Conservation (phyloP, 2,329 filamentous ascomycete genomes). For the Xylariaceae sp. region DNA sequence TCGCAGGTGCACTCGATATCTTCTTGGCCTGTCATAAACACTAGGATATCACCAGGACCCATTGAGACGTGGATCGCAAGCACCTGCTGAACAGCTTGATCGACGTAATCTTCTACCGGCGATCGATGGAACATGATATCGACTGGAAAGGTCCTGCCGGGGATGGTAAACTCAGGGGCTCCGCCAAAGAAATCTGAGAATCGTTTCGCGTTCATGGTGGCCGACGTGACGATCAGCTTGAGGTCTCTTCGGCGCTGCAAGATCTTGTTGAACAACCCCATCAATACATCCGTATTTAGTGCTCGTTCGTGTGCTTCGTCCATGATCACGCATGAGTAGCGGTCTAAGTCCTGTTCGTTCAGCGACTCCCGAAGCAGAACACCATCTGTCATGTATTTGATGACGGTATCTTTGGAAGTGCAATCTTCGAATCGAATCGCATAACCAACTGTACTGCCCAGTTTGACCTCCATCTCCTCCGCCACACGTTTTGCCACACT, state of each 20-base stretch:
- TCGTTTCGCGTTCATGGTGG: slow-evolving; percentile 96
- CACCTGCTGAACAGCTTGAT: slow-evolving; percentile 94
- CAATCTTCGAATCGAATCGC: slow-evolving; percentile 98
- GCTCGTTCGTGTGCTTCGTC: slow-evolving; percentile 98
- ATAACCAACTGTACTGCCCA: slow-evolving; percentile 89
- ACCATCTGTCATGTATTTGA: slow-evolving; percentile 99
- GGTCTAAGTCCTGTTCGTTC: slow-evolving; percentile 88
- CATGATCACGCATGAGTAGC: slow-evolving; percentile 99
- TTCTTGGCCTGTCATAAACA: slow-evolving; percentile 99
- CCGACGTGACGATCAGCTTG: slow-evolving; percentile 96
- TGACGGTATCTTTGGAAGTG: slow-evolving; percentile 90
- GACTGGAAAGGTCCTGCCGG: slow-evolving; percentile 93
- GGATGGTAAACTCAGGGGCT: slow-evolving; percentile 94
- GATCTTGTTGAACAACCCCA: slow-evolving; percentile 98
- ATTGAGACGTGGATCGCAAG: slow-evolving; percentile 96
- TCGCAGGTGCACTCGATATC: slow-evolving; percentile 98
- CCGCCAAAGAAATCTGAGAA: slow-evolving; percentile 97
- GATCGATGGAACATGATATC: slow-evolving; percentile 95
- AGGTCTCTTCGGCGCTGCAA: slow-evolving; percentile 84
- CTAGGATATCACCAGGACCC: slow-evolving; percentile 87
- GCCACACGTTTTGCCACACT: slow-evolving; percentile 97
- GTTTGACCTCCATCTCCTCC: slow-evolving; percentile 94
- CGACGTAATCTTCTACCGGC: slow-evolving; percentile 96
- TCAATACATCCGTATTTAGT: slow-evolving; percentile 93
- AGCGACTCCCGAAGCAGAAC: slow-evolving; percentile 91